Conservation (phyloP, 83 land plant species). For the Picea mariana region DNA sequence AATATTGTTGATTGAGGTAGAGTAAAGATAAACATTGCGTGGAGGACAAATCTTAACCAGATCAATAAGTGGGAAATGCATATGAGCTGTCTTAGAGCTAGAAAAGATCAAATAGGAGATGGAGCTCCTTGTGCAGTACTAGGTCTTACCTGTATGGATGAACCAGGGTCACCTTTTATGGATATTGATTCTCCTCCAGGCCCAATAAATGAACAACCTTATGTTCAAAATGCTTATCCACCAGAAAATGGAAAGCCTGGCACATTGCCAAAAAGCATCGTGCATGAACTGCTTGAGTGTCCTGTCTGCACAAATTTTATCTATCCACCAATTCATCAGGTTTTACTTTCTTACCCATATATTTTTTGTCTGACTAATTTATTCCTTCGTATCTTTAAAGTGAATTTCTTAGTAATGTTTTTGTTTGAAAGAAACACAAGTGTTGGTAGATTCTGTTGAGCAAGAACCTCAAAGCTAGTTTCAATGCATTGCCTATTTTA, state of each 20-base stretch:
- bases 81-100: slow-evolving; percentile 16
- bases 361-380: not conserved
- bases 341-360: slow-evolving; percentile 7
- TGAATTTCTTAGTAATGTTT: not conserved
- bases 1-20: not conserved
- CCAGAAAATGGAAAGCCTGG: slow-evolving; percentile 11
- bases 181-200: slow-evolving; percentile 16
- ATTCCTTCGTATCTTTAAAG: slow-evolving; percentile 4
- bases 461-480: too few relatives aligned
- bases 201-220: slow-evolving; percentile 8
- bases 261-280: slow-evolving; percentile 46
- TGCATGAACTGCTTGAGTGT: slow-evolving; percentile 67
- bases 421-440: not conserved
- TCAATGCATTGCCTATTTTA: too few relatives aligned
- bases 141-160: slow-evolving; percentile 8
- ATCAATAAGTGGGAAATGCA: not conserved
- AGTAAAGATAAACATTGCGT: not conserved
- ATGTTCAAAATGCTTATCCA: not conserved
- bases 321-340: slow-evolving; percentile 79
- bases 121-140: slow-evolving; percentile 9
- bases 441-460: not conserved
- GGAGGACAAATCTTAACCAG: slow-evolving; percentile 8
- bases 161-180: not conserved
- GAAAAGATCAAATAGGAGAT: slow-evolving; percentile 10
- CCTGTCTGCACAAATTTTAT: slow-evolving; percentile 72